phyloP scores from a whole-genome alignment of 768 basidiomycete genomes.

The Amanita thiersii region DNA sequence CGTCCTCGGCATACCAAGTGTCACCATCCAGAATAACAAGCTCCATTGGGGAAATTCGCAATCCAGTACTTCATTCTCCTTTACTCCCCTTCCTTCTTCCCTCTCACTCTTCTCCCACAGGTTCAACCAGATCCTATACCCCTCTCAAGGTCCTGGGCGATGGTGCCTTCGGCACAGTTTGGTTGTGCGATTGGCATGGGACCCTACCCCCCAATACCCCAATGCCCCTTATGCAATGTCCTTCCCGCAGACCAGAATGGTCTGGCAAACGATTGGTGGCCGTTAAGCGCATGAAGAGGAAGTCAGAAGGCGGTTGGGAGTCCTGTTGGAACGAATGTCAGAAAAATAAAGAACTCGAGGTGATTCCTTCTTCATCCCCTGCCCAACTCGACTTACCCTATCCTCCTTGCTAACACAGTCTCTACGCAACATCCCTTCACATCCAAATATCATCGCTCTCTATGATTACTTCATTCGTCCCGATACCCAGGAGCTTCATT shows the following conservation, averaged over 20 bases:
- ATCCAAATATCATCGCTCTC: conserved; percentile 95
- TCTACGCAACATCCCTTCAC: conserved; percentile 86
- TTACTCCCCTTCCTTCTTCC: conserved; percentile 11
- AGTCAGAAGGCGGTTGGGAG: conserved; percentile 98
- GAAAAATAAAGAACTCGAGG: conserved; percentile 92
- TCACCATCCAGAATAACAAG: conserved; percentile 59
- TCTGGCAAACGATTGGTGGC: conserved; percentile 91
- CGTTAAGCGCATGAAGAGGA: conserved; percentile 96
- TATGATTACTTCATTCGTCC: conserved; percentile 99
- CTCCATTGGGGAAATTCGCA: conserved; percentile 69
- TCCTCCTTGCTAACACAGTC: conserved; percentile 45
- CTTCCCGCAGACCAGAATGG: conserved; percentile 90
- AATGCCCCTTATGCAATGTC: conserved; percentile 92
- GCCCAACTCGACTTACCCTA: background rate
- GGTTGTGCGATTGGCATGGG: conserved; percentile 99
- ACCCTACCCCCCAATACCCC: conserved; percentile 86
- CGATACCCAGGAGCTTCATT: conserved; percentile 91
- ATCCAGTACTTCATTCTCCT: conserved; percentile 41
- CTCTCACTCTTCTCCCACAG: conserved; percentile 29
- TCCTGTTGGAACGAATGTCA: conserved; percentile 98
- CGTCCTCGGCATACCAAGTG: conserved; percentile 70
- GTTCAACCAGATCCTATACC: conserved; percentile 82
- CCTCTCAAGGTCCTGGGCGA: conserved; percentile 96
- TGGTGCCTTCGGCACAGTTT: conserved; percentile 97
- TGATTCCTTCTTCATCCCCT: conserved; percentile 21